Evolutionary conservation across 305 asterid species (phyloP), one percentile per base, ranked within the genome.

Genomic region (Plantago coronopus): DNA sequence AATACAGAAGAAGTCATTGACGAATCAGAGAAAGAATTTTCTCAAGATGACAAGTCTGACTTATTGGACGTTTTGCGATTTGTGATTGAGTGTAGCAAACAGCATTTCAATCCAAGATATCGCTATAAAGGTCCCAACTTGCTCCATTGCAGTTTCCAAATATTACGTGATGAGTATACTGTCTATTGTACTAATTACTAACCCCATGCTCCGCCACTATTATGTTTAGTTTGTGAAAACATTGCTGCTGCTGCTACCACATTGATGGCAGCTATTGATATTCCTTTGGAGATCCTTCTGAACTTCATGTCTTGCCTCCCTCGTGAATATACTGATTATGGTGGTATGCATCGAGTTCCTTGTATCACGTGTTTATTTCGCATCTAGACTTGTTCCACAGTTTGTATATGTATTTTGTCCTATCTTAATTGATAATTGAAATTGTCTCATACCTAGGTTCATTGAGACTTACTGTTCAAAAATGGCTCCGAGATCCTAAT

Each of bases 281-380:
- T 89, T 72, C 91, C 91, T 74, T 69, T 85, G 65, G 95, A 82
- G 79, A 73, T 69, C 73, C 83, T 93, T 69, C 69, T 89, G 66
- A 81, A 78, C 79, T 87, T 93, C 78, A 78, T 89, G 74, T 82
- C 95, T 69, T 72, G 85, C 73, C 69, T 93, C 67, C 99, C 97
- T 49, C 90, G 83, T 64, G 99, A 89, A 79, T 71, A 78, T 72
- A 84, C 96, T 61, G 88, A 89, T 77, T 68, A 66, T 82, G 91
- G 87, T 59, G 95, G 99, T 89, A 81, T 49, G 84, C 18, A 19
- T 55, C 54, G 48, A 16, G 48, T 29, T 48, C 38, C 58, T 18
- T 73, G 56, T 43, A 38, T 29, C 44, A 47, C 45, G 29, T 17
- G 4, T 63, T 55, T 38, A 49, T 43, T 37, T 53, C 57, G 56